Base-by-base conservation (phyloP, 2,329 filamentous ascomycete species). In the Aspergillus sp. region DNA sequence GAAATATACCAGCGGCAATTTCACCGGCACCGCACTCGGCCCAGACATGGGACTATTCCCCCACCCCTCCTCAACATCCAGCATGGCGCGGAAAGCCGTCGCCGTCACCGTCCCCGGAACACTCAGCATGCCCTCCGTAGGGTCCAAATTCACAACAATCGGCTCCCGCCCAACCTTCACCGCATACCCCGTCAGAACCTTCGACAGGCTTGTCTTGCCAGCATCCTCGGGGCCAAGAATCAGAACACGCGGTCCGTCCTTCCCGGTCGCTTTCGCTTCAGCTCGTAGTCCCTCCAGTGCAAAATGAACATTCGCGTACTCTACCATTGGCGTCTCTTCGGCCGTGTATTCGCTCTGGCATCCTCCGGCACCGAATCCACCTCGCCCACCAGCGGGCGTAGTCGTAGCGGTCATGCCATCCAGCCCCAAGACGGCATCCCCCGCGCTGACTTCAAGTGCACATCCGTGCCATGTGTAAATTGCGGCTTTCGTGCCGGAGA, bases 401-500 rank as follows among this genome's bases (percentile, higher is more conserved):
- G 71, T 57, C 1, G 64, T 64, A 1, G 72, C 57, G 1, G 67
- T 65, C 19, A 72, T 63, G 13, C 70, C 70, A 53, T 74, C 73
- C 0, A 69, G 56, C 0, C 62, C 60, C 4, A 64, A 81, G 55
- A 78, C 73, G 46, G 83, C 79, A 51, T 82, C 82, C 11, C 79
- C 77, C 2, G 88, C 87, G 44, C 82, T 85, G 58, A 97, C 82
- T 74, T 97, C 90, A 60, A 99, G 79, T 53, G 86, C 86, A 76
- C 92, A 97, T 67, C 95, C 93, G 69, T 93, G 87, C 89, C 91
- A 96, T 51, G 93, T 96, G 74, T 90, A 90, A 68, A 99, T 89
- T 60, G 93, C 93, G 57, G 90, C 89, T 78, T 96, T 96, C 65
- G 84, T 85, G 56, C 91, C 90, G 46, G 84, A 83, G 75, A 99